Conservation (phyloP, 306 rosid genomes). For the Dryas drummondii region DNA sequence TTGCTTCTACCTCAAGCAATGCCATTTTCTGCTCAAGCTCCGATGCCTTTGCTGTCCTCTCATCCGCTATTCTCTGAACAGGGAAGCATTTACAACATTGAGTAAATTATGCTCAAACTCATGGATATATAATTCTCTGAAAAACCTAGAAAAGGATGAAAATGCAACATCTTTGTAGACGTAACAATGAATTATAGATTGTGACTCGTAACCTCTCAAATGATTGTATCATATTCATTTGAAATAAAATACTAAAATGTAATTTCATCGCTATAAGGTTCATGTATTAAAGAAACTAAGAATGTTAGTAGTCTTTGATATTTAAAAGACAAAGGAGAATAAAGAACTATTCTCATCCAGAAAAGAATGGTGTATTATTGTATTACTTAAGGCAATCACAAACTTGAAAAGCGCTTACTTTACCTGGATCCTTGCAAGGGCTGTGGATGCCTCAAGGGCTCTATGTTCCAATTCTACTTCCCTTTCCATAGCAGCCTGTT, state of each 20-base stretch:
- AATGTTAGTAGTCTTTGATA: not conserved
- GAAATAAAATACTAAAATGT: not conserved
- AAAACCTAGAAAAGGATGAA: constrained; percentile 6
- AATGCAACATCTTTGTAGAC: not conserved
- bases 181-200: not conserved
- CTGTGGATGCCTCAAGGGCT: constrained; percentile 87
- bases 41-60: constrained; percentile 82
- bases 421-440: constrained; percentile 97
- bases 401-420: constrained; percentile 32
- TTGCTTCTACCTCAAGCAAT: constrained; percentile 77
- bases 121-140: constrained; percentile 1
- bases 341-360: not conserved
- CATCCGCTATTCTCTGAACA: constrained; percentile 82
- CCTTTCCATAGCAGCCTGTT: constrained; percentile 96
- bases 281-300: not conserved
- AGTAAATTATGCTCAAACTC: constrained; percentile 17
- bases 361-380: not conserved
- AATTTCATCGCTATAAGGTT: not conserved
- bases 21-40: constrained; percentile 98
- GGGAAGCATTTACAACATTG: constrained; percentile 26
- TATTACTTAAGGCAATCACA: constrained; percentile 10
- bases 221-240: not conserved
- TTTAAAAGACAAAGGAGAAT: not conserved
- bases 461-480: constrained; percentile 98
- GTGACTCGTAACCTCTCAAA: not conserved